Conservation (phyloP, 371 early-diverging fungal species). For the Lichtheimia ornata region DNA sequence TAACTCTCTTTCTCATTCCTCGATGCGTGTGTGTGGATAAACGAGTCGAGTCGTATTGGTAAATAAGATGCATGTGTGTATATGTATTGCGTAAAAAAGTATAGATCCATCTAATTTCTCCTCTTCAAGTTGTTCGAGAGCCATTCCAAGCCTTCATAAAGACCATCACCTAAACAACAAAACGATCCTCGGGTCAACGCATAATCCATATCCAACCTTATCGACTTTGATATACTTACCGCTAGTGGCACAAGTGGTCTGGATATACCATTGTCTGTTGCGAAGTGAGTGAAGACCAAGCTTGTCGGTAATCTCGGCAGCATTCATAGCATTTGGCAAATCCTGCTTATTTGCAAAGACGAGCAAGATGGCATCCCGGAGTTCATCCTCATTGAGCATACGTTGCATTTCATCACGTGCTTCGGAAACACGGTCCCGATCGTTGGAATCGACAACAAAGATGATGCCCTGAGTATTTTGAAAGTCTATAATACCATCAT, state of each 20-base stretch:
- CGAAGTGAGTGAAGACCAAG: conserved; percentile 85
- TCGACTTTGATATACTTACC: conserved; percentile 48
- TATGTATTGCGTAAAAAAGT: background rate
- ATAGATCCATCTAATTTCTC: conserved; percentile 23
- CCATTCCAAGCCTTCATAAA: conserved; percentile 94
- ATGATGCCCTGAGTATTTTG: conserved; percentile 97
- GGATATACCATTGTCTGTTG: conserved; percentile 91
- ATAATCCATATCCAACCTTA: background rate
- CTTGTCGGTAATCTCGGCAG: conserved; percentile 90
- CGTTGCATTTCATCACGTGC: conserved; percentile 86
- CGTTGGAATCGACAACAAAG: conserved; percentile 94
- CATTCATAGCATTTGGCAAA: conserved; percentile 91
- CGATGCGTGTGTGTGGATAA: background rate
- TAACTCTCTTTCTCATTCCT: background rate
- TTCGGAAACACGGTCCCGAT: conserved; percentile 88
- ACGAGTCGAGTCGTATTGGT: background rate
- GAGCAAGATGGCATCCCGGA: conserved; percentile 85
- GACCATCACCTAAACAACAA: conserved; percentile 79
- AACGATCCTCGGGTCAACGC: too few relatives aligned
- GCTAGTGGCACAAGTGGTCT: conserved; percentile 89
- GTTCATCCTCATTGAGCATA: conserved; percentile 93
- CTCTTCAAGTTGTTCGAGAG: conserved; percentile 54
- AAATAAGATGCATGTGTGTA: background rate
- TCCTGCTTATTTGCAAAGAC: conserved; percentile 98
- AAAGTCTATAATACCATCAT: conserved; percentile 59